These are phyloP conservation scores for Citrus reticulata DNA, from an alignment of 345 rosid species.

Conservation along the genomic window DNA sequence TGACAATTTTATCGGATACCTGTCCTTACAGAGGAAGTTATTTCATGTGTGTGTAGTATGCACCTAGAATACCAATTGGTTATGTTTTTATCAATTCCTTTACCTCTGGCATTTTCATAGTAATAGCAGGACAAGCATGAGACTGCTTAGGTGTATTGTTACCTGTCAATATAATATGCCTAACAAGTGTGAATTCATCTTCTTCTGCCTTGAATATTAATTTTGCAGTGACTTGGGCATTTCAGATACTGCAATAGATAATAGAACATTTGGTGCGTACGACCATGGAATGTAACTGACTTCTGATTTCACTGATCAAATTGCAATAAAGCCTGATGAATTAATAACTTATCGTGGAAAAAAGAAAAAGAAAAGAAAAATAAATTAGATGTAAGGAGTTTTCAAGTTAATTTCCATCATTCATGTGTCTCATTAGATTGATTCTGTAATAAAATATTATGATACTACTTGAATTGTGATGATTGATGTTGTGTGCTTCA, in stretches of 20 bases:
- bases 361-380: not conserved
- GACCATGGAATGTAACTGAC: not conserved
- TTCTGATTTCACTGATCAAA: not conserved
- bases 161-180: not conserved
- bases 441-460: not conserved
- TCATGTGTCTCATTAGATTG: not conserved
- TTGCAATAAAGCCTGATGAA: not conserved
- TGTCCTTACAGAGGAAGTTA: not conserved
- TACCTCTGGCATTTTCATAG: not conserved
- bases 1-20: not conserved
- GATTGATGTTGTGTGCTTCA: not conserved
- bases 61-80: not conserved
- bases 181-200: not conserved
- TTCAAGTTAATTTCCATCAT: not conserved
- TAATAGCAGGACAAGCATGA: not conserved
- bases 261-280: not conserved
- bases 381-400: not conserved
- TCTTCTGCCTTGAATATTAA: not conserved
- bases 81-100: not conserved
- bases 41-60: not conserved
- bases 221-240: not conserved
- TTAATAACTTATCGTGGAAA: not conserved
- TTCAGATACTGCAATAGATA: not conserved
- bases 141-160: not conserved
- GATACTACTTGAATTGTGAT: not conserved